Percentiles rank a stretch among this genome's conserved stretches.
Evolutionary conservation across 2,329 filamentous ascomycete genomes (phyloP).

Genomic region (Laburnicola sp.): DNA sequence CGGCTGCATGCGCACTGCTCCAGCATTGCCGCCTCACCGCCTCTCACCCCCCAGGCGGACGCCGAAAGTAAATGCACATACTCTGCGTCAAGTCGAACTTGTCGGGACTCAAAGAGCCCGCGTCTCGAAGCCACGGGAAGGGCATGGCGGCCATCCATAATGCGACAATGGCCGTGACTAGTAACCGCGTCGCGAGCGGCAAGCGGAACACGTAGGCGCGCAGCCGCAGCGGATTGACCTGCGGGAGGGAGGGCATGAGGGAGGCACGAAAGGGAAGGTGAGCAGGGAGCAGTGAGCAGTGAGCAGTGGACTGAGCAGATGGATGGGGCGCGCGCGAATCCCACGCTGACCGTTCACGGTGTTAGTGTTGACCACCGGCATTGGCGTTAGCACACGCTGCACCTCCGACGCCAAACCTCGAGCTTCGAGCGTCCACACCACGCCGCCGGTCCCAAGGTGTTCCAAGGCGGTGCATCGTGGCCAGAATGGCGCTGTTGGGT

Average conservation of each 20-base stretch:
- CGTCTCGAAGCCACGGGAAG: constrained; percentile 71
- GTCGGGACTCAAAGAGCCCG: constrained; percentile 77
- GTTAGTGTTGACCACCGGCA: constrained; percentile 13
- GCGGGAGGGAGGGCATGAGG: constrained; percentile 52
- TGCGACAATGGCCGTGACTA: constrained; percentile 66
- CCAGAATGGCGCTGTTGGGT: constrained; percentile 44
- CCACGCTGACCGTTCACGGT: constrained; percentile 16
- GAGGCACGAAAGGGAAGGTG: constrained; percentile 6
- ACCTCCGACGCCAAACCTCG: background rate
- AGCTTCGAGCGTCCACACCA: constrained; percentile 9
- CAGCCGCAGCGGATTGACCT: constrained; percentile 72
- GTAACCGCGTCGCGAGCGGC: constrained; percentile 80
- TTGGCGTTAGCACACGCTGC: constrained; percentile 5
- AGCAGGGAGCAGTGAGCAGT: constrained; percentile 12
- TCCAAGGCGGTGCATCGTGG: constrained; percentile 7
- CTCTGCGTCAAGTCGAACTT: constrained; percentile 72
- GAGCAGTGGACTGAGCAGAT: background rate
- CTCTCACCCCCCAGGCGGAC: background rate
- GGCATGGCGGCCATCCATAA: constrained; percentile 73
- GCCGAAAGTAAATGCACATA: constrained; percentile 51
- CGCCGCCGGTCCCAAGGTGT: background rate
- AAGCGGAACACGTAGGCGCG: constrained; percentile 81
- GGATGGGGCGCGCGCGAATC: constrained; percentile 8
- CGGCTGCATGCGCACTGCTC: background rate
- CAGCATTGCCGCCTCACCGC: background rate